Percentiles rank a stretch among this genome's conserved stretches.
These are phyloP conservation scores for Rubroboletus satanas DNA, from an alignment of 768 basidiomycete genomes.

Conservation along the genomic window DNA sequence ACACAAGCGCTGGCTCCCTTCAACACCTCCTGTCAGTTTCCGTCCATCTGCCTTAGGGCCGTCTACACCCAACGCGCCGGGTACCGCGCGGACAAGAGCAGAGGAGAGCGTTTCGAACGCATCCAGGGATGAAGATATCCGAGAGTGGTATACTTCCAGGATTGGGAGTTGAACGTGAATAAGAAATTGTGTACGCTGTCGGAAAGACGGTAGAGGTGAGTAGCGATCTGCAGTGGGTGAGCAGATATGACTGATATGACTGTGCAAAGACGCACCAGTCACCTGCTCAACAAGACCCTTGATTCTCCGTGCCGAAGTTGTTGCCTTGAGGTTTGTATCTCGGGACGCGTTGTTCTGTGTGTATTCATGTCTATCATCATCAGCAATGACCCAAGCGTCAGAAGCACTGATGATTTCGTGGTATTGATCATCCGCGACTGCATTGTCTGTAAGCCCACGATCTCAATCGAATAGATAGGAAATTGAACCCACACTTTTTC, in stretches of 20 bases:
- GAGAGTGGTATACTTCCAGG: conserved; percentile 68
- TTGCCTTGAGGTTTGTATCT: conserved; percentile 55
- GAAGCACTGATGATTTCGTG: conserved; percentile 72
- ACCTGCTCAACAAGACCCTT: conserved; percentile 88
- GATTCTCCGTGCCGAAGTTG: conserved; percentile 78
- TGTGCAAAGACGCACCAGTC: conserved; percentile 53
- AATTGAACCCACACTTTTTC: conserved; percentile 64
- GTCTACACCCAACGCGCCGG: conserved; percentile 74
- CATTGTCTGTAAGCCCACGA: not conserved
- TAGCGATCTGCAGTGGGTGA: conserved; percentile 68
- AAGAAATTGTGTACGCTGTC: conserved; percentile 81
- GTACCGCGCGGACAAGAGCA: conserved; percentile 83
- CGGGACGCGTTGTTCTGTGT: conserved; percentile 19
- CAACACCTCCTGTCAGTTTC: conserved; percentile 74
- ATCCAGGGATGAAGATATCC: conserved; percentile 82
- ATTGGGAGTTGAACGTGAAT: conserved; percentile 81
- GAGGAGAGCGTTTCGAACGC: conserved; percentile 93
- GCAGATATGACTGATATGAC: not conserved
- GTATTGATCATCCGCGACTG: conserved; percentile 88
- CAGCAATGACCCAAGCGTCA: conserved; percentile 83
- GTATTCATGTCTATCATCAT: conserved; percentile 54
- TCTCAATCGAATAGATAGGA: not conserved
- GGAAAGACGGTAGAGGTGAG: conserved; percentile 73
- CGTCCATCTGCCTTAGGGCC: conserved; percentile 46
- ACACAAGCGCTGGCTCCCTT: conserved; percentile 77